A percentile compares a stretch with the other conserved stretches of the same genome.
Evolutionary conservation across 495 filamentous ascomycete species (phyloP).

Genomic region (Cetradonia linearis): DNA sequence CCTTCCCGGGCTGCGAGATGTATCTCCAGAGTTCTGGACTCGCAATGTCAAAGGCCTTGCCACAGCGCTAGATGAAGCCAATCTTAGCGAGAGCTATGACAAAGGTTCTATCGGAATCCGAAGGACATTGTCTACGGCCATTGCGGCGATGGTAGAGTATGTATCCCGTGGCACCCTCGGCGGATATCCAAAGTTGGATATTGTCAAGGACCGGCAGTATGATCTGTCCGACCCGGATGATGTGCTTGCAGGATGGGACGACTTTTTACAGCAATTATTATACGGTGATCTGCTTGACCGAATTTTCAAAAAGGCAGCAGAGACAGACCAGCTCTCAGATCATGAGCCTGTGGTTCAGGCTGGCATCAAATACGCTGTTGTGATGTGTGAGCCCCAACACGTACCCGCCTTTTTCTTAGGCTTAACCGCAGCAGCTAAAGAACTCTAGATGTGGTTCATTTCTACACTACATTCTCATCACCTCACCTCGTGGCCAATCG

Average conservation of each 20-base stretch:
- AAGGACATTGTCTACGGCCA: conserved; percentile 55
- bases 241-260: conserved; percentile 44
- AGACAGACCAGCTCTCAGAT: conserved; percentile 44
- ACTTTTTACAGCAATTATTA: conserved; percentile 45
- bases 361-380: conserved; percentile 44
- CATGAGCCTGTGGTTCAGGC: conserved; percentile 46
- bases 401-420: background rate
- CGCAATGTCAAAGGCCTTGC: conserved; percentile 36
- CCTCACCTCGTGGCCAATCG: conserved; percentile 54
- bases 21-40: conserved; percentile 49
- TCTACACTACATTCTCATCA: conserved; percentile 50
- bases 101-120: conserved; percentile 53
- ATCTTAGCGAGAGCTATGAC: conserved; percentile 60
- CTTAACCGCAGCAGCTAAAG: conserved; percentile 5
- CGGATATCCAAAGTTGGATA: conserved; percentile 34
- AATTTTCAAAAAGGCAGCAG: conserved; percentile 43
- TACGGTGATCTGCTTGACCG: conserved; percentile 50
- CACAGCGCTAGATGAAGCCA: conserved; percentile 42
- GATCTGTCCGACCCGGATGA: conserved; percentile 44
- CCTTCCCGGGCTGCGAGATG: conserved; percentile 47
- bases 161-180: conserved; percentile 47
- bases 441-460: conserved; percentile 47
- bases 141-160: conserved; percentile 49
- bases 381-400: conserved; percentile 39
- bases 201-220: conserved; percentile 35